Conservation (phyloP, 1,284 basidiomycete genomes). For the Sanguinoderma infundibulare region DNA sequence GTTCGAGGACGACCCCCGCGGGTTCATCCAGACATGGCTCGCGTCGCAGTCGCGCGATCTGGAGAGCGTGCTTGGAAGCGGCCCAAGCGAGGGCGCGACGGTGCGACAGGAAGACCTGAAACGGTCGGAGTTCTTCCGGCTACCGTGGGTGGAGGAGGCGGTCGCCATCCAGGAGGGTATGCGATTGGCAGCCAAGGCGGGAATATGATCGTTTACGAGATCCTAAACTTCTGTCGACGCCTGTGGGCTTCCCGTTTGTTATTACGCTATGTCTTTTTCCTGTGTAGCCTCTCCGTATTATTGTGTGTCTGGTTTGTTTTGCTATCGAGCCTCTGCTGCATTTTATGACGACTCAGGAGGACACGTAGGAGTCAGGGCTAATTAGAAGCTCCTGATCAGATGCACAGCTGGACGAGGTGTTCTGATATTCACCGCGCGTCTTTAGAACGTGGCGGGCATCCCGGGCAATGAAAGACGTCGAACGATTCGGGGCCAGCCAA, state of each 20-base stretch:
- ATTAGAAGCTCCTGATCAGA: background rate
- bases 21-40: conserved; percentile 89
- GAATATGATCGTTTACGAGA: too few species aligned
- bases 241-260: background rate
- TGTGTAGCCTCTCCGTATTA: background rate
- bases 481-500: conserved; percentile 25
- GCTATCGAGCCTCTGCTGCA: background rate
- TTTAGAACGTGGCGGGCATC: background rate
- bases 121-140: conserved; percentile 86
- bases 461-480: conserved; percentile 7
- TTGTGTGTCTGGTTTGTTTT: background rate
- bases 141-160: conserved; percentile 87
- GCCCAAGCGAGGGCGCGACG: conserved; percentile 79
- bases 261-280: background rate
- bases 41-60: conserved; percentile 91
- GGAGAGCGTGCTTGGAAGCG: conserved; percentile 88
- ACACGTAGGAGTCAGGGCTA: background rate
- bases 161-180: conserved; percentile 61
- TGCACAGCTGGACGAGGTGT: too few species aligned
- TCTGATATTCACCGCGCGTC: background rate
- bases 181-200: conserved; percentile 48
- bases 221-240: background rate
- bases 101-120: conserved; percentile 87
- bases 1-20: conserved; percentile 81
- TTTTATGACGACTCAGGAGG: too few species aligned